Base-by-base conservation (phyloP, 129 eudicot genomes). In the Gnaphalium uliginosum region DNA sequence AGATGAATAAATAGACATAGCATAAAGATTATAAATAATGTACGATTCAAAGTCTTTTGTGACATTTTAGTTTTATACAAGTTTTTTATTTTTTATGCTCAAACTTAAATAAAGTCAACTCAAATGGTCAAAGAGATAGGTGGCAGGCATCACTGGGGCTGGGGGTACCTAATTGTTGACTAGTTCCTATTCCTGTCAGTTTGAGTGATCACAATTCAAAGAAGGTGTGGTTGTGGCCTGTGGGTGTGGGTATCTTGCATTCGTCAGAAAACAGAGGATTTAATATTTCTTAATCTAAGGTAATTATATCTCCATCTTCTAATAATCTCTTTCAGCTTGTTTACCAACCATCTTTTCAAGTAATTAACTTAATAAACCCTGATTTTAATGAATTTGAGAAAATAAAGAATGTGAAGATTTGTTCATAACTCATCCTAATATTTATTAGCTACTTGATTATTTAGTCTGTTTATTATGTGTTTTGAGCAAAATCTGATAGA, bases 141-240 rank as follows among this genome's bases (percentile, higher is more conserved):
- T 68, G 72, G 72, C 58, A 68, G 72, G 72, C 58, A 68, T 22
- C 15, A 48, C 21, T n/a, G 22, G 53, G 41, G 51, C 21, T n/a
- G 22, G 53, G 41, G 51, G 14, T 25, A 35, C 72, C n/a, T 18
- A 9, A 37, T 13, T 37, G 29, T 23, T 68, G 73, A 67, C 72
- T 43, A 68, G 5, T 59, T 22, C 17, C 17, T 19, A 25, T 48
- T 46, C 39, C 59, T 46, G 23, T 14, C 53, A 46, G 53, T 69
- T 43, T 69, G 41, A 46, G 60, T 24, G 74, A 51, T 46, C 39
- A 69, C 35, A 5, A 63, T 63, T 63, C 10, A 27, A 63, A 27
- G 39, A 69, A 69, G n/a, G 35, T 14, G 33, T 14, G 17, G 58
- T 17, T 43, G 39, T 26, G 29, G 29, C 29, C 35, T 32, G 57